Conservation (phyloP, 202 grass and related monocot species). For the Zoysia matrella region DNA sequence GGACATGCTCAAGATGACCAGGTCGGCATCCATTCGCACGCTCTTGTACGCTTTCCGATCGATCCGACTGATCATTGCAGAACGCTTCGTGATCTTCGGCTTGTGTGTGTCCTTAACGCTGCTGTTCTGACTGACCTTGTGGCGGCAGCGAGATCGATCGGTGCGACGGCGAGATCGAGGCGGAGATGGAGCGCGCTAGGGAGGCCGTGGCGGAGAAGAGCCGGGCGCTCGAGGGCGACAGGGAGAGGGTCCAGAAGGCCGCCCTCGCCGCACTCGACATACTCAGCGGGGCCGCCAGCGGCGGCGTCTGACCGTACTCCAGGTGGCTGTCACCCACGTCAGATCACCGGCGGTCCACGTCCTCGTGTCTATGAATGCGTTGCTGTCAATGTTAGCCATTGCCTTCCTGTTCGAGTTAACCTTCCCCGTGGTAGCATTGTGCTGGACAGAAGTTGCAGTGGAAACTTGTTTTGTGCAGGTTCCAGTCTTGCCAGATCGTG, state of each 20-base stretch:
- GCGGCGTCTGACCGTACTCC: not conserved
- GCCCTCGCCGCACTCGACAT: constrained; percentile 80
- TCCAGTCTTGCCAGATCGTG: too few relatives aligned
- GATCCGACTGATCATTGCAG: not conserved
- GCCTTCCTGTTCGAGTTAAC: not conserved
- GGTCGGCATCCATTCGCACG: constrained; percentile 32
- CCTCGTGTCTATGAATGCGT: not conserved
- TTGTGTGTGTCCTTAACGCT: not conserved
- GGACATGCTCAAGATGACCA: constrained; percentile 87
- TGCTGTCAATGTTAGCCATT: not conserved
- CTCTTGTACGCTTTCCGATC: not conserved
- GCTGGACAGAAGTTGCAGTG: not conserved
- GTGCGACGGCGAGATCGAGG: constrained; percentile 66
- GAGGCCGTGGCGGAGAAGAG: constrained; percentile 60
- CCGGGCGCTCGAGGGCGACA: constrained; percentile 64
- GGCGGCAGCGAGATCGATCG: constrained; percentile 76
- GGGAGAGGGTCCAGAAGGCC: constrained; percentile 72
- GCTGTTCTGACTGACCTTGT: not conserved
- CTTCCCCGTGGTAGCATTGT: not conserved
- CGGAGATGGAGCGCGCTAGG: constrained; percentile 81
- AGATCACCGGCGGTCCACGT: not conserved
- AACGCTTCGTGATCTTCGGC: not conserved
- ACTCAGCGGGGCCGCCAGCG: constrained; percentile 42
- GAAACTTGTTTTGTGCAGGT: not conserved
- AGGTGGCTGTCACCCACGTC: not conserved